Evolutionary conservation across 352 stramenopile genomes (phyloP), one percentile per base, ranked within the genome.

Genomic region (Phytophthora europaea): DNA sequence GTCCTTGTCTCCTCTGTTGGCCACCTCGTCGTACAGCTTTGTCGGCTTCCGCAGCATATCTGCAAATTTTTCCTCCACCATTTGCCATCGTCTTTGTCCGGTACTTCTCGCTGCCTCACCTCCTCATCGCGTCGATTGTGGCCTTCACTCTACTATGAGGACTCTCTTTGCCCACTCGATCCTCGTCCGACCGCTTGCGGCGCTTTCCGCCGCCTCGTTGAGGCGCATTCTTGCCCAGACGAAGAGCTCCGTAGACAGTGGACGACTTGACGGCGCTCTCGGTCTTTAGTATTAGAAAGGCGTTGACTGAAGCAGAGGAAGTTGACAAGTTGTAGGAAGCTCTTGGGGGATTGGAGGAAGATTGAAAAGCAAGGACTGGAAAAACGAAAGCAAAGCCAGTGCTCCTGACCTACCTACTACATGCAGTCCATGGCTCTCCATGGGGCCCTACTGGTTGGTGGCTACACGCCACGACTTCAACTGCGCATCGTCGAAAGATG

Each of bases 11-110:
- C 70, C 70, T 36, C 86, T 78, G 22, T 68, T 73, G 59, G 77
- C 71, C 77, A 97, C 84, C 16, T 87, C 73, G 6, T 97, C 90
- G 70, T 97, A 97, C 36, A 97, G 48, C 63, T 80, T 82, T 16
- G 88, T 79, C 65, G 95, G 95, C 43, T 85, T 84, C 50, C 69
- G 69, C 20, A 97, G 70, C 77, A 90, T 91, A 43, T 80, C 75
- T 1, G 72, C 63, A 20, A 87, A 97, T 82, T 87, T 50, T 79
- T 82, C 51, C 80, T 76, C 65, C 85, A 85, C 20, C 82, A 85
- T 45, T 68, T 73, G 31, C 94, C 87, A 63, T 95, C 87, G 40
- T 91, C 85, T 62, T 89, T 69, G 16, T 85, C 78, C 40, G 84
- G 72, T 0, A 77, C 66, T 22, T 94, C 84, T 31, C 79, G 61